Evolutionary conservation across 2,329 filamentous ascomycete species (phyloP).

Genomic region (Aspergillus aculeatinus): DNA sequence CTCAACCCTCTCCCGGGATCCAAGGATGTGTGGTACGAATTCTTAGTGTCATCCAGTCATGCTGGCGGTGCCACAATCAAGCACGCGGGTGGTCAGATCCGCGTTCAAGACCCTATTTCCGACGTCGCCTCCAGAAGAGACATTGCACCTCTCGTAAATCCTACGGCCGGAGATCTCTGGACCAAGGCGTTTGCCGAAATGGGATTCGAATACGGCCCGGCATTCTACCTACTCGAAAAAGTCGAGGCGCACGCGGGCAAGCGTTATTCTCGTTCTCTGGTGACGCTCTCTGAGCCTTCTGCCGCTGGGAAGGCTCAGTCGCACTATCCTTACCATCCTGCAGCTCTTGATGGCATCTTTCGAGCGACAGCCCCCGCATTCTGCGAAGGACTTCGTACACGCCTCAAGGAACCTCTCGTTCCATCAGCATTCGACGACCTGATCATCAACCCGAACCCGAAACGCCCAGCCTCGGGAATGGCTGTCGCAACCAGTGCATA

Average conservation of each 20-base stretch:
- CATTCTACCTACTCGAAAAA: slow-evolving; percentile 8
- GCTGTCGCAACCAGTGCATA: slow-evolving; percentile 6
- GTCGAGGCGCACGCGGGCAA: slow-evolving; percentile 9
- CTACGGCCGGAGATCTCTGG: slow-evolving; percentile 8
- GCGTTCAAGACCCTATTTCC: not conserved
- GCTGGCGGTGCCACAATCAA: not conserved
- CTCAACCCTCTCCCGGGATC: slow-evolving; percentile 1
- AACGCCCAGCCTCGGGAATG: not conserved
- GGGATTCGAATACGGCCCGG: slow-evolving; percentile 9
- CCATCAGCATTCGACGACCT: slow-evolving; percentile 10
- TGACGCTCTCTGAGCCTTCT: slow-evolving; percentile 6
- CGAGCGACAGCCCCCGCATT: slow-evolving; percentile 5
- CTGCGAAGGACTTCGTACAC: not conserved
- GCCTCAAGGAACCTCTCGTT: not conserved
- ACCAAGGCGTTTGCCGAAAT: slow-evolving; percentile 12
- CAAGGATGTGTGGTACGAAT: slow-evolving; percentile 11
- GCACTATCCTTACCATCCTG: slow-evolving; percentile 8
- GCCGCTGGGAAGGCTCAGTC: slow-evolving; percentile 4
- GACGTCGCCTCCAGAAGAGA: not conserved
- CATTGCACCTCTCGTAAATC: slow-evolving; percentile 6
- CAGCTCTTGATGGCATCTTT: slow-evolving; percentile 8
- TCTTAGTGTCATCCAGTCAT: not conserved
- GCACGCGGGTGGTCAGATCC: slow-evolving; percentile 7
- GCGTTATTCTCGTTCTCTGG: not conserved
- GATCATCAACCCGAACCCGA: slow-evolving; percentile 5